phyloP scores from a whole-genome alignment of 257 asterid genomes.

The Echites panduratus region DNA sequence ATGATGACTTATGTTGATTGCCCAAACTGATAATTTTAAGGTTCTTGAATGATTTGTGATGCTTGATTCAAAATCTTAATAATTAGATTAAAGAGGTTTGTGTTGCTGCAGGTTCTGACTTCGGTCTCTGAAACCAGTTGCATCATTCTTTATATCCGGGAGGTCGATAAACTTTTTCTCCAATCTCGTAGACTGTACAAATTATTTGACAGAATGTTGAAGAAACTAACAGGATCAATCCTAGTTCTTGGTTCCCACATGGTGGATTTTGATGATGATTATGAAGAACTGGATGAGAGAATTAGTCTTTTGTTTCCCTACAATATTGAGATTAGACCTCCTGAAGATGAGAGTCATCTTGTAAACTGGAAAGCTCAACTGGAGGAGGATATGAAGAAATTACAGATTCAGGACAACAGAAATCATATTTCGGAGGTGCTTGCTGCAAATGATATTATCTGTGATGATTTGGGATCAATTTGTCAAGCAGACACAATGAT shows the following conservation, averaged over 20 bases:
- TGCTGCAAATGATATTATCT: constrained; percentile 87
- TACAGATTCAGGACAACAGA: constrained; percentile 76
- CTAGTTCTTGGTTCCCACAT: constrained; percentile 89
- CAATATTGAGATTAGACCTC: constrained; percentile 75
- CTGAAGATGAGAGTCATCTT: constrained; percentile 77
- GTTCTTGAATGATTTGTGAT: constrained; percentile 1
- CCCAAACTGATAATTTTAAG: neutral
- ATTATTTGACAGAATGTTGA: constrained; percentile 64
- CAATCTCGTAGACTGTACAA: constrained; percentile 58
- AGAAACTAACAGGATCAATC: constrained; percentile 70
- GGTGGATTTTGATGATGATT: constrained; percentile 53
- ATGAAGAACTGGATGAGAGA: constrained; percentile 53
- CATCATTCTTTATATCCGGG: constrained; percentile 80
- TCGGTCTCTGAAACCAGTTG: constrained; percentile 53
- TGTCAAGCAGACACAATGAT: constrained; percentile 63
- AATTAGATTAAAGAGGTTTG: neutral
- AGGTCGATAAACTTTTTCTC: constrained; percentile 61
- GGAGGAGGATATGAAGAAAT: constrained; percentile 80
- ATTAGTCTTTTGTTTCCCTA: constrained; percentile 66
- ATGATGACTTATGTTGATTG: neutral
- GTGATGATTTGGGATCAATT: constrained; percentile 83
- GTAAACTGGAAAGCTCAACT: constrained; percentile 80
- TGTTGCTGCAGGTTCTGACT: constrained; percentile 60
- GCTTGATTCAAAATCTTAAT: neutral
- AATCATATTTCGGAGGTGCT: constrained; percentile 88